phyloP scores from a whole-genome alignment of 2,329 filamentous ascomycete genomes.

The Sarocladium kiliense region DNA sequence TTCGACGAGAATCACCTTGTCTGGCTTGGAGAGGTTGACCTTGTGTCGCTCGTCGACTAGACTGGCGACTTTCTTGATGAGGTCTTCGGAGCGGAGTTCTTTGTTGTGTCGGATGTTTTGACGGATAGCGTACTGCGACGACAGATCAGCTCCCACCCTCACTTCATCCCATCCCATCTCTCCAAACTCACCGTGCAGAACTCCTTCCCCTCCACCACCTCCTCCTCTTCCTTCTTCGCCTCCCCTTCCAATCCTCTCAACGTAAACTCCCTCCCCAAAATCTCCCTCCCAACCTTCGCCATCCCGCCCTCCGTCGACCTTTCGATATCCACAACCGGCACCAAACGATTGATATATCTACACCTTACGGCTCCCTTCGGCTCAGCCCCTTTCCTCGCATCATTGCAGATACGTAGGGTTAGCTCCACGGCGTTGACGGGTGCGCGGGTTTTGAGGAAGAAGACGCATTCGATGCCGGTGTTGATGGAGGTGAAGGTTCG shows the following conservation, averaged over 20 bases:
- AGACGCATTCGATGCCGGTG: constrained; percentile 55
- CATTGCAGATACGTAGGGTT: constrained; percentile 49
- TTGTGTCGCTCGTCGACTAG: constrained; percentile 61
- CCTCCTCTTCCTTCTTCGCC: constrained; percentile 10
- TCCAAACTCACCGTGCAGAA: constrained; percentile 36
- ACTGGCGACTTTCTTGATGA: constrained; percentile 67
- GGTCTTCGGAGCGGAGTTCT: constrained; percentile 57
- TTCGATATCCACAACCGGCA: constrained; percentile 46
- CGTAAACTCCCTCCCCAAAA: constrained; percentile 60
- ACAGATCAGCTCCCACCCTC: neutral
- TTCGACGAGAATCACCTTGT: constrained; percentile 75
- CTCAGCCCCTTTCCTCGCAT: constrained; percentile 40
- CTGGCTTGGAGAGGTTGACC: constrained; percentile 72
- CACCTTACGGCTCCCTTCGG: constrained; percentile 29
- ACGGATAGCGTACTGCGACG: constrained; percentile 71
- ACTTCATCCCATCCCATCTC: neutral
- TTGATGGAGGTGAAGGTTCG: constrained; percentile 48
- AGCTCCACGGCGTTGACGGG: constrained; percentile 53
- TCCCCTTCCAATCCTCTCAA: constrained; percentile 26
- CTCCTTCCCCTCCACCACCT: constrained; percentile 11
- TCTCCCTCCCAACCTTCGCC: constrained; percentile 56
- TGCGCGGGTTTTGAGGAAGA: constrained; percentile 53
- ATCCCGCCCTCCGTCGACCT: constrained; percentile 67
- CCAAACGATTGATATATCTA: constrained; percentile 55
- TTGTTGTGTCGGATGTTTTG: constrained; percentile 72